These are phyloP conservation scores for Porpolomopsis calyptriformis DNA, from an alignment of 768 basidiomycete genomes.

Conservation along the genomic window DNA sequence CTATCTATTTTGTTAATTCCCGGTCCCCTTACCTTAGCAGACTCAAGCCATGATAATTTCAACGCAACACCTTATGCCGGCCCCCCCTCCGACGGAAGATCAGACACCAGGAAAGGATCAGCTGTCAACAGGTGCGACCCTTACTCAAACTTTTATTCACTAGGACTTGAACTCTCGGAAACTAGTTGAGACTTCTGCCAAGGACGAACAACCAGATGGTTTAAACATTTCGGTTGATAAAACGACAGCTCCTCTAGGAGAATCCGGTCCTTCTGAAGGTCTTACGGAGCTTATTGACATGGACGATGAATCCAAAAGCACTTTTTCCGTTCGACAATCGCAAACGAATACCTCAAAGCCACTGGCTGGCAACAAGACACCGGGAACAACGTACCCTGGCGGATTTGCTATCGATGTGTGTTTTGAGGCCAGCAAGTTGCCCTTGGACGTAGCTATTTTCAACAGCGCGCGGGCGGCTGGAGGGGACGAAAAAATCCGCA, in stretches of 20 bases:
- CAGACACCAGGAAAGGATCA: conserved; percentile 6
- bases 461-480: conserved; percentile 84
- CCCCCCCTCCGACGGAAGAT: conserved; percentile 14
- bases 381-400: conserved; percentile 23
- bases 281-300: conserved; percentile 26
- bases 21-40: conserved; percentile 28
- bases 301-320: conserved; percentile 33
- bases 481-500: conserved; percentile 81
- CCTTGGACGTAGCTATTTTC: conserved; percentile 86
- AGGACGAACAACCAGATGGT: conserved; percentile 22
- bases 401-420: conserved; percentile 63
- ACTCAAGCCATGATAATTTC: conserved; percentile 88
- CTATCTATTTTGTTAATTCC: neutral
- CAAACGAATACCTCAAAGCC: conserved; percentile 11
- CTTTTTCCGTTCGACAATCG: conserved; percentile 12
- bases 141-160: neutral
- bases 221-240: conserved; percentile 24
- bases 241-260: conserved; percentile 17
- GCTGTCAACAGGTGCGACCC: neutral
- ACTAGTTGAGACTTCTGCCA: conserved; percentile 4
- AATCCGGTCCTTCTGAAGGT: neutral
- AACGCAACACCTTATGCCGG: conserved; percentile 65
- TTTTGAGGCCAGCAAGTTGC: conserved; percentile 81
- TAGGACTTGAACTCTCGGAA: conserved; percentile 13
- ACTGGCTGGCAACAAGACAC: conserved; percentile 12